phyloP scores from a whole-genome alignment of 768 basidiomycete genomes.

The Lentinula guzmanii region DNA sequence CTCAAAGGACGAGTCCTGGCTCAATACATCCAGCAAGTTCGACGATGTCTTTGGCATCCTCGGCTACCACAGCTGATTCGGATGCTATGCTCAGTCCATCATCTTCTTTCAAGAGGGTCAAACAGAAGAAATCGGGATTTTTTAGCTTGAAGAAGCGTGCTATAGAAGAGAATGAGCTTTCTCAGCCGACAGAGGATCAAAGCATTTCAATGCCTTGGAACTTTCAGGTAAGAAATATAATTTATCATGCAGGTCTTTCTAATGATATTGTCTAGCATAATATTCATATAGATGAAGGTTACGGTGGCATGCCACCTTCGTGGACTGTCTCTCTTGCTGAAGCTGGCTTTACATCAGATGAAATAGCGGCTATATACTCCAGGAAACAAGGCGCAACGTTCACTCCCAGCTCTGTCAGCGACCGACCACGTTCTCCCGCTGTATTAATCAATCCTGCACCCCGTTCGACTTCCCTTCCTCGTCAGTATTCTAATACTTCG shows the following conservation, averaged over 20 bases:
- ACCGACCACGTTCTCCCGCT: slow-evolving; percentile 29
- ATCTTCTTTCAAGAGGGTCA: slow-evolving; percentile 17
- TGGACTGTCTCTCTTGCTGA: slow-evolving; percentile 59
- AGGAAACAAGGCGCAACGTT: slow-evolving; percentile 28
- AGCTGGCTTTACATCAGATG: slow-evolving; percentile 63
- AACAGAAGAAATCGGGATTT: slow-evolving; percentile 32
- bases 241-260: background rate
- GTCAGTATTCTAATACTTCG: slow-evolving; percentile 26
- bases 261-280: slow-evolving; percentile 47
- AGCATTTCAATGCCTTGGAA: slow-evolving; percentile 69
- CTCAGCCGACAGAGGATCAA: slow-evolving; percentile 31
- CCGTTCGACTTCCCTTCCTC: slow-evolving; percentile 29
- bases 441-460: slow-evolving; percentile 24
- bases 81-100: slow-evolving; percentile 8
- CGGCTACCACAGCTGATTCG: slow-evolving; percentile 20
- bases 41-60: slow-evolving; percentile 31
- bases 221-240: slow-evolving; percentile 48
- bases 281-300: slow-evolving; percentile 76
- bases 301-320: slow-evolving; percentile 64
- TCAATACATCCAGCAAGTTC: slow-evolving; percentile 28
- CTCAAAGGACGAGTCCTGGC: slow-evolving; percentile 25
- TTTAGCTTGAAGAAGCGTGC: slow-evolving; percentile 23
- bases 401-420: slow-evolving; percentile 26
- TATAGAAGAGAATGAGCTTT: slow-evolving; percentile 10
- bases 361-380: slow-evolving; percentile 55